A percentile compares a stretch with the other conserved stretches of the same genome.
Conservation (phyloP, 2,329 filamentous ascomycete genomes). For the Cladobotryum mycophilum region DNA sequence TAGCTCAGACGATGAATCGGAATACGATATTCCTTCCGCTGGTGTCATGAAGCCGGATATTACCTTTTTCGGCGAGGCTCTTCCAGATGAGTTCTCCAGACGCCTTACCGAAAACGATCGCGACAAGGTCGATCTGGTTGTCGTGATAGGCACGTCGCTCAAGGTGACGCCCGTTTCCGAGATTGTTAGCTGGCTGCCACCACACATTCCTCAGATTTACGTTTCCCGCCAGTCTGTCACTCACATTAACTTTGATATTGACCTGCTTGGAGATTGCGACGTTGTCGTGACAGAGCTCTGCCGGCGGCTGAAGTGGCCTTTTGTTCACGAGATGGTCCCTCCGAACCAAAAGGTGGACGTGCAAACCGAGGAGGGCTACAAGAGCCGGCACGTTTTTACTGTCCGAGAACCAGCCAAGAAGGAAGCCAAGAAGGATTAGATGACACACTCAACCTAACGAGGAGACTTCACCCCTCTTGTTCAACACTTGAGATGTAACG, state of each 20-base stretch:
- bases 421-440: constrained; percentile 1
- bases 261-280: constrained; percentile 93
- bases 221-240: constrained; percentile 77
- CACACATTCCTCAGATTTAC: constrained; percentile 82
- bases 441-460: no score
- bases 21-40: constrained; percentile 53
- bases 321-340: constrained; percentile 80
- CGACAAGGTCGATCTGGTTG: constrained; percentile 75
- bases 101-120: constrained; percentile 78
- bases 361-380: constrained; percentile 27
- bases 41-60: constrained; percentile 97
- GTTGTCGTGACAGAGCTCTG: constrained; percentile 83
- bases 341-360: constrained; percentile 56
- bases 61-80: constrained; percentile 90
- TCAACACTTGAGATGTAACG: not conserved
- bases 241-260: constrained; percentile 94
- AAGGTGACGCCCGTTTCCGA: constrained; percentile 95
- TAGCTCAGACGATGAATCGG: constrained; percentile 39
- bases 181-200: constrained; percentile 72
- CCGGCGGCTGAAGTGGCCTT: constrained; percentile 70
- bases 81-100: constrained; percentile 76
- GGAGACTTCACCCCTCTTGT: no score
- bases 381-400: constrained; percentile 34
- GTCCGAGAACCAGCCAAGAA: constrained; percentile 11
- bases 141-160: constrained; percentile 92